Conservation (phyloP, 306 rosid genomes). For the Trifolium dubium region DNA sequence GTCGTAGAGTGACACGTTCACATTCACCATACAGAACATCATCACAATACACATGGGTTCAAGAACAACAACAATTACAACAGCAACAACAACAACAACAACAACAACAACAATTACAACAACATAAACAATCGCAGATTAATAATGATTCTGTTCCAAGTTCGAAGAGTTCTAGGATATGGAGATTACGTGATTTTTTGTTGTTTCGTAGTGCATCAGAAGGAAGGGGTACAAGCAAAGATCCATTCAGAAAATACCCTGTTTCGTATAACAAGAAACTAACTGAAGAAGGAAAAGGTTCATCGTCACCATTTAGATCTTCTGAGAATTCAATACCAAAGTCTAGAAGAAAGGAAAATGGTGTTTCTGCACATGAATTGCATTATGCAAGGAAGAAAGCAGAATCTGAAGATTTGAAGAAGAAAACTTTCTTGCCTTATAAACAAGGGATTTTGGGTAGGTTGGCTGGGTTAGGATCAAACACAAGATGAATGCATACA, state of each 20-base stretch:
- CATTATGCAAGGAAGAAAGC: constrained; percentile 78
- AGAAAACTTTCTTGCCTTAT: constrained; percentile 88
- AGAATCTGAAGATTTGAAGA: constrained; percentile 73
- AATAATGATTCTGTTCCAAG: background rate
- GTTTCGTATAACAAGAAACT: constrained; percentile 42
- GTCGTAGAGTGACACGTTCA: constrained; percentile 66
- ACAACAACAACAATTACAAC: background rate
- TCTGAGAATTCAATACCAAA: constrained; percentile 24
- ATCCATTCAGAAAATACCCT: constrained; percentile 62
- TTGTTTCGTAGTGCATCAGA: constrained; percentile 91
- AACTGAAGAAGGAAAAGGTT: constrained; percentile 45
- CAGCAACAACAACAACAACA: constrained; percentile 28
- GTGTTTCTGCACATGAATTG: constrained; percentile 72
- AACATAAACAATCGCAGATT: no score
- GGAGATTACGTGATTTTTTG: constrained; percentile 79
- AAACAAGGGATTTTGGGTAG: constrained; percentile 84
- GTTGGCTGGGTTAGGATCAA: constrained; percentile 65
- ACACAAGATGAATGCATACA: constrained; percentile 35
- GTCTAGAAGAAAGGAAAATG: constrained; percentile 47
- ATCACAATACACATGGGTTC: constrained; percentile 56
- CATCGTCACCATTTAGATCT: constrained; percentile 46
- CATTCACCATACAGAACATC: constrained; percentile 68
- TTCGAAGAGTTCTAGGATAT: constrained; percentile 60
- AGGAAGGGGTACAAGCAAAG: constrained; percentile 74
- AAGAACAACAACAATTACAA: constrained; percentile 36